Evolutionary conservation across 2,329 filamentous ascomycete species (phyloP).

Genomic region (Curvularia sp.): DNA sequence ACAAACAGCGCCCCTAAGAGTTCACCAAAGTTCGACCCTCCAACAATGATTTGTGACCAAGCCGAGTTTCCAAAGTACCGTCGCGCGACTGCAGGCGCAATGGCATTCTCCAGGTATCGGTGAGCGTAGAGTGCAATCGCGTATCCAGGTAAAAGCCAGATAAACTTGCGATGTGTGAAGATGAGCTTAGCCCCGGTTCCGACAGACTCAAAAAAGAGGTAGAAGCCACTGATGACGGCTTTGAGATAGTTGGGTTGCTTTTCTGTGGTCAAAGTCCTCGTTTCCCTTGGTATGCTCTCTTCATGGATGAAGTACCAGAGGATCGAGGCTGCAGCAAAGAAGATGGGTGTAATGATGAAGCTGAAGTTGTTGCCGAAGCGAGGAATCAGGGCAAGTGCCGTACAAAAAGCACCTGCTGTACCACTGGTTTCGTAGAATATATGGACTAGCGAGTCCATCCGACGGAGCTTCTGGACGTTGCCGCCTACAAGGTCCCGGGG

Average conservation of each 20-base stretch:
- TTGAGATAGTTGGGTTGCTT: conserved; percentile 48
- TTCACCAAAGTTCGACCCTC: conserved; percentile 60
- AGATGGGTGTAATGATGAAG: conserved; percentile 60
- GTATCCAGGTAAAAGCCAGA: conserved; percentile 60
- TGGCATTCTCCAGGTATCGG: conserved; percentile 59
- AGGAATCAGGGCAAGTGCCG: conserved; percentile 59
- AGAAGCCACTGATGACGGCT: conserved; percentile 51
- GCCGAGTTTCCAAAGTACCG: conserved; percentile 58
- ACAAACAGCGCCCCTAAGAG: conserved; percentile 58
- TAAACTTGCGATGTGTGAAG: conserved; percentile 56
- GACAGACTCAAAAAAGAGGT: conserved; percentile 56
- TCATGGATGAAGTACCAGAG: conserved; percentile 59
- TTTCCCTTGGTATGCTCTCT: conserved; percentile 42
- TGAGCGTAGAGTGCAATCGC: conserved; percentile 59
- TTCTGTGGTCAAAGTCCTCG: conserved; percentile 30
- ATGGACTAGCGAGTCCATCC: conserved; percentile 56
- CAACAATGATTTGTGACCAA: conserved; percentile 60
- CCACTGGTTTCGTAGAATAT: conserved; percentile 60
- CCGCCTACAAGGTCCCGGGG: conserved; percentile 61
- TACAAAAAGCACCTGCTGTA: conserved; percentile 57
- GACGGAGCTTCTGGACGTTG: conserved; percentile 58
- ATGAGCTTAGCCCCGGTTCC: conserved; percentile 57
- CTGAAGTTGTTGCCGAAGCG: conserved; percentile 60
- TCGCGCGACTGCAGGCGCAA: conserved; percentile 56
- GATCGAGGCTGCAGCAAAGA: conserved; percentile 53